phyloP scores from a whole-genome alignment of 176 grass and related monocot species.

The Pontederia crassipes region DNA sequence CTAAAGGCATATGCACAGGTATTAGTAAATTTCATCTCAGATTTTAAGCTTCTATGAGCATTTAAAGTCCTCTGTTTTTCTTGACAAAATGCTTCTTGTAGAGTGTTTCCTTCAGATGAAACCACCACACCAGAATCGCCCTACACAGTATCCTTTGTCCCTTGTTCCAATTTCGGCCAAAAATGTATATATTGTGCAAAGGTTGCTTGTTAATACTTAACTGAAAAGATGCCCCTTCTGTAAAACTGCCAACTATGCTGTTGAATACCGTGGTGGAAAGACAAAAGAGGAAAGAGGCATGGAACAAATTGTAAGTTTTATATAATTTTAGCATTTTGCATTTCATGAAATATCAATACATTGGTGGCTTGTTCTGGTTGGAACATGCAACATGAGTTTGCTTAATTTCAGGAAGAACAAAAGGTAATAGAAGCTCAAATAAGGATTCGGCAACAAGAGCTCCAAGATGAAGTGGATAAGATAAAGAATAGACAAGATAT shows the following conservation, averaged over 20 bases:
- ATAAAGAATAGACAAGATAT: slow-evolving; percentile 52
- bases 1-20: slow-evolving; percentile 99
- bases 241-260: slow-evolving; percentile 65
- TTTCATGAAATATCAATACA: background rate
- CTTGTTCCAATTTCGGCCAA: slow-evolving; percentile 5
- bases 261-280: slow-evolving; percentile 75
- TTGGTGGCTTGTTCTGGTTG: background rate
- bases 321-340: background rate
- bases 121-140: slow-evolving; percentile 43
- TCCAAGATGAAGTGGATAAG: slow-evolving; percentile 56
- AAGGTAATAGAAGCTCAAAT: slow-evolving; percentile 94
- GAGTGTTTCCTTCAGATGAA: slow-evolving; percentile 99
- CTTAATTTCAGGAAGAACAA: slow-evolving; percentile 63
- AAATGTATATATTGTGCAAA: slow-evolving; percentile 9
- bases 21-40: slow-evolving; percentile 18
- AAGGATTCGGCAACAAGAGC: slow-evolving; percentile 77
- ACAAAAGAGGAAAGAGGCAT: slow-evolving; percentile 80
- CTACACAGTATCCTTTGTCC: slow-evolving; percentile 60
- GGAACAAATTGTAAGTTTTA: slow-evolving; percentile 75
- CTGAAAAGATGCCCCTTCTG: slow-evolving; percentile 70
- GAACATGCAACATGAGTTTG: background rate
- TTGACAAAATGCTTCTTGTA: slow-evolving; percentile 27
- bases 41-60: background rate
- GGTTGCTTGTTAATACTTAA: slow-evolving; percentile 32
- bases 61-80: background rate